Evolutionary conservation across 208 protist genomes (phyloP).

Genomic region (Acanthamoeba divionensis): DNA sequence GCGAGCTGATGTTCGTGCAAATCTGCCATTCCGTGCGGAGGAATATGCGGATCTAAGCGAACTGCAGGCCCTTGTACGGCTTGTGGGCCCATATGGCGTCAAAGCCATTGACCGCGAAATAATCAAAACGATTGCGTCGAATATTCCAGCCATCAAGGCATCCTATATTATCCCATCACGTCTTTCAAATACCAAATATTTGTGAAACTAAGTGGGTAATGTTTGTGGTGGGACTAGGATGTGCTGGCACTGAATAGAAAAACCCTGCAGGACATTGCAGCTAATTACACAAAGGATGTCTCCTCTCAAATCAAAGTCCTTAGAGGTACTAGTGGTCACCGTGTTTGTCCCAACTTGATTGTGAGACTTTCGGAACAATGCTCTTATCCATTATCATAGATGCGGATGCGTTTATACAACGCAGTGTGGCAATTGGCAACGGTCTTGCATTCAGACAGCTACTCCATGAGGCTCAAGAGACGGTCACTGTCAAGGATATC

Average conservation of each 20-base stretch:
- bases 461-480: conserved; percentile 6
- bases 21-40: conserved; percentile 44
- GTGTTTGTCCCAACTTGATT: neutral
- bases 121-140: neutral
- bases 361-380: neutral
- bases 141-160: neutral
- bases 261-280: neutral
- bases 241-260: conserved; percentile 4
- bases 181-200: too few species aligned
- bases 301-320: neutral
- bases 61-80: neutral
- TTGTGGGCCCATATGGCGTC: conserved; percentile 29
- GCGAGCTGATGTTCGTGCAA: neutral
- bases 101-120: neutral
- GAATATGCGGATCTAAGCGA: conserved; percentile 40
- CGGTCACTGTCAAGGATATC: neutral
- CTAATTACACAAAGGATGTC: neutral
- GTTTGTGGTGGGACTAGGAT: too few species aligned
- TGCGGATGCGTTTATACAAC: neutral
- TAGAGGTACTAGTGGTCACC: neutral
- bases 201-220: too few species aligned
- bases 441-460: conserved; percentile 27
- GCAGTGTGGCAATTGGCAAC: neutral
- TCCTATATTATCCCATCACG: neutral
- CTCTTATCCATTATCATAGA: neutral